A percentile compares a stretch with the other conserved stretches of the same genome.
phyloP scores from a whole-genome alignment of 2,329 filamentous ascomycete species.

The Penicillium decumbens region DNA sequence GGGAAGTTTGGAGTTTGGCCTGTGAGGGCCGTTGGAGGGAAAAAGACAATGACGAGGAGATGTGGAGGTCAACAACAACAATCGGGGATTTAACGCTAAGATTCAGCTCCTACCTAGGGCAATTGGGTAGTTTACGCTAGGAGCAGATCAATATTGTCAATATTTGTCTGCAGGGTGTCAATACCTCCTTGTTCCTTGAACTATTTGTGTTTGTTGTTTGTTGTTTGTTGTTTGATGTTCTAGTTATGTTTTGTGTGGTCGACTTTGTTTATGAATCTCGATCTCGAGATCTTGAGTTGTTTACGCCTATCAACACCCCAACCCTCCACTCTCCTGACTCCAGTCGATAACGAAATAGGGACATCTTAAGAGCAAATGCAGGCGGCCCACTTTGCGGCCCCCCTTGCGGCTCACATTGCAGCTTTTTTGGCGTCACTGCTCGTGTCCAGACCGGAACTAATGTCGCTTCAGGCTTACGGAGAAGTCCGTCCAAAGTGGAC shows the following conservation, averaged over 20 bases:
- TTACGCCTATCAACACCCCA: not conserved
- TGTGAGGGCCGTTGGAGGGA: slow-evolving; percentile 7
- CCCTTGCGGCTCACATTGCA: slow-evolving; percentile 28
- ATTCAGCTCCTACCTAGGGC: slow-evolving; percentile 13
- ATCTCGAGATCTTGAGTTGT: not conserved
- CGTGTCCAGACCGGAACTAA: slow-evolving; percentile 15
- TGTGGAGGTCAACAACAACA: slow-evolving; percentile 20
- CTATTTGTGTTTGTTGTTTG: no score
- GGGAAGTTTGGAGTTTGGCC: not conserved
- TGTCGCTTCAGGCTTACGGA: slow-evolving; percentile 9
- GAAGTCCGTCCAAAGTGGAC: slow-evolving; percentile 15
- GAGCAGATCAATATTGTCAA: slow-evolving; percentile 15
- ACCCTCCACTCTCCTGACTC: not conserved
- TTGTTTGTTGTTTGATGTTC: not conserved
- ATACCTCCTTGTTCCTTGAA: not conserved
- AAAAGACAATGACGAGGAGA: slow-evolving; percentile 6
- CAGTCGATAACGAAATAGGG: not conserved
- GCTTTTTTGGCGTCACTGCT: slow-evolving; percentile 8
- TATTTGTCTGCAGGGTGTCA: not conserved
- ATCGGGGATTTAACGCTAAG: slow-evolving; percentile 16
- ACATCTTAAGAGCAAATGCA: not conserved
- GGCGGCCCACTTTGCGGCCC: slow-evolving; percentile 4
- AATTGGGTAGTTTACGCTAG: slow-evolving; percentile 16
- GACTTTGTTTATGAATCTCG: not conserved
- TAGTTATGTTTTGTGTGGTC: not conserved